Base-by-base conservation (phyloP, 2,329 filamentous ascomycete genomes). In the Sarocladiaceae sp. region DNA sequence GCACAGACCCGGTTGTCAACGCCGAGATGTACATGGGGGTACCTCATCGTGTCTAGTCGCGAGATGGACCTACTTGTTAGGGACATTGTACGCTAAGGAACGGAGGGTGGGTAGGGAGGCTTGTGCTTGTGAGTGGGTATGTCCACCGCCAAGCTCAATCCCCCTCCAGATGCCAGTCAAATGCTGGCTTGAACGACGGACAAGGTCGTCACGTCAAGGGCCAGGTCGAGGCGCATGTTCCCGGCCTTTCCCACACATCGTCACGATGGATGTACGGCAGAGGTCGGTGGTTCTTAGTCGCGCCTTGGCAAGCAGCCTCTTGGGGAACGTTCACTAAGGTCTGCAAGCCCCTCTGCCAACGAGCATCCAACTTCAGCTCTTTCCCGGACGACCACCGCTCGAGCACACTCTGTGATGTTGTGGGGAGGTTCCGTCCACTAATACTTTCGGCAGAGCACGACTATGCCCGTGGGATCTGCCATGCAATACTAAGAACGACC, bases 1-100 rank as follows among this genome's bases (percentile, higher is more conserved):
- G 34, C 34, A 39, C 34, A 24, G 34, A 39, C 34, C 34, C 23
- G 18, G 34, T 23, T 6, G 9, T 5, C n/a, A n/a, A 24, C 34
- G 16, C 39, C 27, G 39, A 24, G 39, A 29, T 42, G 39, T 42
- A 42, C 39, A 42, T 31, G 39, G 39, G 39, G 24, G 39, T 42
- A 42, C 39, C 39, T 42, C 39, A 16, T 42, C 39, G 39, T 31
- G 23, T 42, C 26, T 39, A 10, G 34, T 23, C 34, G 34, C 34
- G 10, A 12, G 34, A 19, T 23, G 19, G 15, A 29, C 26, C 39
- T 16, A 29, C n/a, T n/a, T n/a, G n/a, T n/a, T n/a, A n/a, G n/a
- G n/a, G n/a, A n/a, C n/a, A n/a, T n/a, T 15, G 23, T 15, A 31
- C 23, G 26, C 39, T 42, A 42, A 24, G 18, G 39, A 27, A 42